phyloP scores from a whole-genome alignment of 2,329 filamentous ascomycete genomes.

The Scytalidium sp. region DNA sequence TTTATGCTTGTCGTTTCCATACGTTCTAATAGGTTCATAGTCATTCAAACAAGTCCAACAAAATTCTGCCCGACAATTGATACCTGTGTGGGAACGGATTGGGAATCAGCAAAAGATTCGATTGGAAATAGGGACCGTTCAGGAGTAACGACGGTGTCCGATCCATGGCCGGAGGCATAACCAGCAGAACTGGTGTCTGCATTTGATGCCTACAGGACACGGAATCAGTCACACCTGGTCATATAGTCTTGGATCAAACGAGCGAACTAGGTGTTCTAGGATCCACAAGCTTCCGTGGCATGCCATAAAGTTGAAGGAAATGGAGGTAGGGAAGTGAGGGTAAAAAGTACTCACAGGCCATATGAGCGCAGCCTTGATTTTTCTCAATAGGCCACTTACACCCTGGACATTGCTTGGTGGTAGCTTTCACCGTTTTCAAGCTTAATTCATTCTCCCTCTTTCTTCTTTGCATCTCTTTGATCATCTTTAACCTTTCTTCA shows the following conservation, averaged over 20 bases:
- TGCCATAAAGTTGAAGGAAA: background rate
- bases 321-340: background rate
- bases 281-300: too few relatives aligned
- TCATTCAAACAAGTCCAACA: conserved; percentile 14
- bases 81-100: conserved; percentile 10
- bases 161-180: conserved; percentile 6
- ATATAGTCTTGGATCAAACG: conserved; percentile 2
- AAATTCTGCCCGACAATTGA: conserved; percentile 11
- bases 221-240: conserved; percentile 13
- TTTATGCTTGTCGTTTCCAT: conserved; percentile 11
- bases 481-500: background rate
- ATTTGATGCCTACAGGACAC: conserved; percentile 6
- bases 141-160: background rate
- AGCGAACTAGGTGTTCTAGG: too few relatives aligned
- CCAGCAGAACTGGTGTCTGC: conserved; percentile 13
- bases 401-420: conserved; percentile 8
- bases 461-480: conserved; percentile 4
- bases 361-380: conserved; percentile 12
- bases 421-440: conserved; percentile 6
- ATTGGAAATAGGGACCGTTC: background rate
- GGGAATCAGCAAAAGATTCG: too few relatives aligned
- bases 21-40: conserved; percentile 5
- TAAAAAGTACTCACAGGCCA: conserved; percentile 13
- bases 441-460: conserved; percentile 2
- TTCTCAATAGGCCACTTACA: conserved; percentile 13